A percentile compares a stretch with the other conserved stretches of the same genome.
Conservation (phyloP, 306 rosid genomes). For the Medicago ruthenica region DNA sequence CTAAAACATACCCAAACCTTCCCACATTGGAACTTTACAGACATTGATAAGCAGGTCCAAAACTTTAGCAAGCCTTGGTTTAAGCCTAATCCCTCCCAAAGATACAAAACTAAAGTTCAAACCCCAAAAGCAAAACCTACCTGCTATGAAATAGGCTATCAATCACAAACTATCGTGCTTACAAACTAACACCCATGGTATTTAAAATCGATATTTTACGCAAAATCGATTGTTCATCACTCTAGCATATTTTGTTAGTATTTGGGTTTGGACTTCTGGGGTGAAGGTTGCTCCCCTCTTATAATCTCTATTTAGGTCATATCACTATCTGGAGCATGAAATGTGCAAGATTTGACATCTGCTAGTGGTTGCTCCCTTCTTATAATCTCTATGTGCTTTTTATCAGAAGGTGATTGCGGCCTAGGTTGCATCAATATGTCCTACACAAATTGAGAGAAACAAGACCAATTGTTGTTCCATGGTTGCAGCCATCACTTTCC, state of each 20-base stretch:
- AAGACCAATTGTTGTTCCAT: constrained; percentile 9
- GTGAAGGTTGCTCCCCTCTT: background rate
- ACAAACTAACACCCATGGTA: too few species aligned
- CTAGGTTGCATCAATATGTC: background rate
- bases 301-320: background rate
- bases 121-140: too few species aligned
- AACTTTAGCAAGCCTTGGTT: too few species aligned
- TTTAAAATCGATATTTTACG: too few species aligned
- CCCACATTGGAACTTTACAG: too few species aligned
- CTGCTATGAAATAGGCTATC: too few species aligned
- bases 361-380: too few species aligned
- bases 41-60: too few species aligned
- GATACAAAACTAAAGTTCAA: too few species aligned
- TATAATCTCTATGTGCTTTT: background rate
- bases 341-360: background rate
- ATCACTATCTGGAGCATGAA: constrained; percentile 1
- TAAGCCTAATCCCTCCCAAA: too few species aligned
- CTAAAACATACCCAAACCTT: too few species aligned
- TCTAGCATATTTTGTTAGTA: background rate
- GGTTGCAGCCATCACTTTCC: background rate
- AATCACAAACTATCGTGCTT: too few species aligned
- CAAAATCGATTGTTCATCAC: background rate
- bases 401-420: background rate
- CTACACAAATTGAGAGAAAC: background rate
- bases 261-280: background rate